Base-by-base conservation (phyloP, 352 stramenopile species). In the Plasmopara viticola region DNA sequence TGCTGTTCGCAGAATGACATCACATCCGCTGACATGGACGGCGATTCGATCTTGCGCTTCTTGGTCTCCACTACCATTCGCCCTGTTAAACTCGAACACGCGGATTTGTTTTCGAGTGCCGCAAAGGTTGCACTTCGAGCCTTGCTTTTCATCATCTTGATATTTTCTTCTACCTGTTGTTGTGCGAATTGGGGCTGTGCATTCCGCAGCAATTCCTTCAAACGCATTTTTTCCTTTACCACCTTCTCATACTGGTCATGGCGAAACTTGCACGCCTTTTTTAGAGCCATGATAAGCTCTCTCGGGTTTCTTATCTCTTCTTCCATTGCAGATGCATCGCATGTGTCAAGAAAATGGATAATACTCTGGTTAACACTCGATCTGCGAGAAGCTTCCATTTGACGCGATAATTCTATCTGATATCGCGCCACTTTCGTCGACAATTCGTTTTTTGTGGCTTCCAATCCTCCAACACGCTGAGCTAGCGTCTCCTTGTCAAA, bases 231-330 rank as follows among this genome's bases (percentile, higher is more conserved):
- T 41, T 91, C 80, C 48, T 86, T 86, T 31, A 91, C 74, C 10
- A 75, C 80, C 51, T 91, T 89, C 49, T 88, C 66, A 49, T 89
- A 91, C 70, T 91, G 80, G 35, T 91, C 78, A 52, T 88, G 78
- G 5, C 80, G 75, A 48, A 89, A 91, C 61, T 74, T 70, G 64
- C 79, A 90, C 9, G 79, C 80, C 51, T 91, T 91, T 58, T 91
- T 91, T 25, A 91, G 64, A 18, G 80, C 80, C 50, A 77, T 63
- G 37, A 91, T 86, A 1, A 88, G 62, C 41, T 91, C 78, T 29
- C 74, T 68, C 6, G 80, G 80, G 61, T 91, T 89, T 46, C 84
- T 76, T 7, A 91, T 72, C 44, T 91, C 78, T 6, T 88, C 77
- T 51, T 91, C 80, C 44, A 91, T 46, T 25, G 66, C 68, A 1